Base-by-base conservation (phyloP, 768 basidiomycete genomes). In the Clitopilus passeckerianus region DNA sequence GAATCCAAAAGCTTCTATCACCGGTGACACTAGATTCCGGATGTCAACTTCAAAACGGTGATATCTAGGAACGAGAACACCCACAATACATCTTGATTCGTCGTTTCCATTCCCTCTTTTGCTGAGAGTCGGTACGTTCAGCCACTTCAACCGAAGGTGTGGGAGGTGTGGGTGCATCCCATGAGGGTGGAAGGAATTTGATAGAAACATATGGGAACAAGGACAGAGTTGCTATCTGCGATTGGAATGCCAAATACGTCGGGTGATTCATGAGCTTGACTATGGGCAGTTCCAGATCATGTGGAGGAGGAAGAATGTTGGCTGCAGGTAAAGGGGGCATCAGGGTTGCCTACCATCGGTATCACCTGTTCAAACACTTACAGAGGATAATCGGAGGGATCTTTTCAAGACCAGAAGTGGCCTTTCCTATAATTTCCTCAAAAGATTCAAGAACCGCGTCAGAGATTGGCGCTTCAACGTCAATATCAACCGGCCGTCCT, bases 31-130 rank as follows among this genome's bases (percentile, higher is more conserved):
- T 94, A 60, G 34, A 53, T 63, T 27, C 64, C 30, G 54, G 18
- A 30, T 12, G 24, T 58, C 60, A 44, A 37, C 22, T 41, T 4
- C n/a, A 53, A 34, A 35, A 50, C 43, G 23, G 33, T 34, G 37
- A 56, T 22, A 52, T 5, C 54, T 9, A 60, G 46, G 37, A 18
- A 44, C 56, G 60, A 12, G 60, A 34, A 54, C 41, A 86, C 91
- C 75, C 67, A 93, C 91, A 75, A 74, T 91, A 93, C 83, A 93
- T 89, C 77, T 89, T 93, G 72, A 93, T 83, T 59, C 89, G 77
- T 56, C 86, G 81, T 65, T 83, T 83, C 82, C 83, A 85, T 69
- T 91, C 89, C 59, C 79, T 82, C 63, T 79, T 75, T 64, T 84
- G 80, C 68, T 84, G 81, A 33, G 68, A 67, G 54, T 78, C 79